Conservation (phyloP, 2,329 filamentous ascomycete species). For the Monilinia aucupariae region DNA sequence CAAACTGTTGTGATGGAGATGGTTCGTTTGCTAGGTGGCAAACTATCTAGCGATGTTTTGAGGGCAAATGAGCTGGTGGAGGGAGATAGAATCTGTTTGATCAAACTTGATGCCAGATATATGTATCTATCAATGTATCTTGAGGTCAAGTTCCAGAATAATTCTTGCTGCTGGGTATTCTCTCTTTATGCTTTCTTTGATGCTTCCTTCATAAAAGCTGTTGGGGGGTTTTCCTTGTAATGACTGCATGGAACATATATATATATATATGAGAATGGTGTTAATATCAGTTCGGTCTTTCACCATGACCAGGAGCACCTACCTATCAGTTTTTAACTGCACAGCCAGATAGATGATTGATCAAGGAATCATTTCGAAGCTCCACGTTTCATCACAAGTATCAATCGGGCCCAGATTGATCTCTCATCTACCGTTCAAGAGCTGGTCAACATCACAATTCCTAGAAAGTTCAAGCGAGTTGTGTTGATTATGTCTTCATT, state of each 20-base stretch:
- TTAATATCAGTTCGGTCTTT: background rate
- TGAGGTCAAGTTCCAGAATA: background rate
- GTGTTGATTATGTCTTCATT: background rate
- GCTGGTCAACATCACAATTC: no score
- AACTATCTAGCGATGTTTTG: background rate
- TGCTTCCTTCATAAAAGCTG: background rate
- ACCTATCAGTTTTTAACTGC: no score
- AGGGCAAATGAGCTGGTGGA: background rate
- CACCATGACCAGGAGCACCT: no score
- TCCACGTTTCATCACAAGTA: background rate
- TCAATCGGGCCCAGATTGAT: rapidly evolving
- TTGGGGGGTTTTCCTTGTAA: background rate
- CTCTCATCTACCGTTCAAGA: no score
- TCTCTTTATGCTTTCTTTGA: no score
- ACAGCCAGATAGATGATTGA: background rate
- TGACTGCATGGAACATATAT: background rate
- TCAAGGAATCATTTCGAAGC: background rate
- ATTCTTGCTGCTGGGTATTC: no score
- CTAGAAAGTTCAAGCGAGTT: background rate
- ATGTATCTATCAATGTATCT: no score
- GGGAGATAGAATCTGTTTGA: no score
- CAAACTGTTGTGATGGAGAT: background rate
- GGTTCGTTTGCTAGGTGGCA: background rate
- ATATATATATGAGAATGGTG: background rate
- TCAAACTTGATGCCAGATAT: no score